A percentile compares a stretch with the other conserved stretches of the same genome.
Conservation (phyloP, 805 yeast genomes). For the Nakazawaea laoshanensis region DNA sequence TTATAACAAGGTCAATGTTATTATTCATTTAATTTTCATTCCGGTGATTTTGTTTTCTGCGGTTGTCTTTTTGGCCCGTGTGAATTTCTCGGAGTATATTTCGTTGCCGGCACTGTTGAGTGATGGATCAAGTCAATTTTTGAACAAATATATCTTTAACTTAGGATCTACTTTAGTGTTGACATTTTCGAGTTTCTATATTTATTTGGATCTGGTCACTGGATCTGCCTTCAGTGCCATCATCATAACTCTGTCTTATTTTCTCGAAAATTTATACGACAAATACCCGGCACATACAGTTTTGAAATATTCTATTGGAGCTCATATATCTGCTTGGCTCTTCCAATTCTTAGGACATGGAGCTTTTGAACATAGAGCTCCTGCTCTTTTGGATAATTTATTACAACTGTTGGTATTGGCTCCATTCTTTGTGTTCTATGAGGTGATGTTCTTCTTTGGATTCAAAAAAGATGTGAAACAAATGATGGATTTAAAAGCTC, state of each 20-base stretch:
- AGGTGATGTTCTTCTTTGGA: slow-evolving; percentile 64
- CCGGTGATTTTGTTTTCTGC: slow-evolving; percentile 65
- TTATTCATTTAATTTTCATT: slow-evolving; percentile 71
- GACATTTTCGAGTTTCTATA: slow-evolving; percentile 50
- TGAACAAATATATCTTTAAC: slow-evolving; percentile 22
- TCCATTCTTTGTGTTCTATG: slow-evolving; percentile 82
- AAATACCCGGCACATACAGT: slow-evolving; percentile 15
- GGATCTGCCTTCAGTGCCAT: slow-evolving; percentile 38
- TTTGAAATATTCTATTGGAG: slow-evolving; percentile 21
- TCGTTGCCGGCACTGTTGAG: slow-evolving; percentile 13
- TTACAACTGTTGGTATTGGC: slow-evolving; percentile 84
- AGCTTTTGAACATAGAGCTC: slow-evolving; percentile 69
- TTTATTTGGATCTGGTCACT: slow-evolving; percentile 40
- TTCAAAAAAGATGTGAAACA: slow-evolving; percentile 41
- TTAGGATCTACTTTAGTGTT: slow-evolving; percentile 37
- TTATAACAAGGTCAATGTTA: slow-evolving; percentile 47
- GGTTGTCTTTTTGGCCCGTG: slow-evolving; percentile 28
- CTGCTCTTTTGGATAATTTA: slow-evolving; percentile 79
- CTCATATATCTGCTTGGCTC: slow-evolving; percentile 61
- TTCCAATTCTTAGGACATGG: slow-evolving; percentile 88
- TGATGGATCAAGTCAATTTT: slow-evolving; percentile 10
- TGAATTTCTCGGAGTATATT: slow-evolving; percentile 15
- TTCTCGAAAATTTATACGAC: slow-evolving; percentile 13
- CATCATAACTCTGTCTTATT: slow-evolving; percentile 20
- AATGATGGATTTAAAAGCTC: slow-evolving; percentile 39